Conservation (phyloP, 2,329 filamentous ascomycete species). For the Colletotrichum liriopes region DNA sequence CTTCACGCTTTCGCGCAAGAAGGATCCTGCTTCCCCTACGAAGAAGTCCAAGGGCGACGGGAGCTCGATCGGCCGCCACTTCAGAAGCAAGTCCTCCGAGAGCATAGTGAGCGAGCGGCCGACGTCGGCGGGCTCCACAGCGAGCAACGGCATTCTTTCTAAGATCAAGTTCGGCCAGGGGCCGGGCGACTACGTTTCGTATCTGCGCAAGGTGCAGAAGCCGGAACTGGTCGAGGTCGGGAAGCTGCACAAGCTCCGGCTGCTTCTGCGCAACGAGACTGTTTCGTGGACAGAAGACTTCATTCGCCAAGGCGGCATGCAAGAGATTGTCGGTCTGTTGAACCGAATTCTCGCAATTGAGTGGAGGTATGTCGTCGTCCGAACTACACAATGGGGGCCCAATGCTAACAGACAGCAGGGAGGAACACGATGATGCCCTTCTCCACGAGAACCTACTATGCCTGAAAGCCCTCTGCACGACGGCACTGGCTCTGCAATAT, state of each 20-base stretch:
- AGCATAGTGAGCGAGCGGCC: slow-evolving; percentile 75
- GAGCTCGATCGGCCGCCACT: slow-evolving; percentile 71
- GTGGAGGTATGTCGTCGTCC: slow-evolving; percentile 83
- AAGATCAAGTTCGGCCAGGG: slow-evolving; percentile 82
- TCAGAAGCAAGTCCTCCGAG: slow-evolving; percentile 81
- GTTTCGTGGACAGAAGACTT: slow-evolving; percentile 96
- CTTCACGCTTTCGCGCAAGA: slow-evolving; percentile 81
- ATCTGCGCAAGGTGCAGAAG: slow-evolving; percentile 85
- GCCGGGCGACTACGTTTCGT: slow-evolving; percentile 88
- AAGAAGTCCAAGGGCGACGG: slow-evolving; percentile 83
- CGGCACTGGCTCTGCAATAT: slow-evolving; percentile 86
- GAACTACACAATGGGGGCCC: neutral
- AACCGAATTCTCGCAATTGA: slow-evolving; percentile 96
- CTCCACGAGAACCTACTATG: slow-evolving; percentile 94
- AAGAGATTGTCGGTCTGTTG: slow-evolving; percentile 87
- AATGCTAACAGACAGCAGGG: slow-evolving; percentile 66
- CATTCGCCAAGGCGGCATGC: slow-evolving; percentile 91
- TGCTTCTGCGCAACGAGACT: slow-evolving; percentile 93
- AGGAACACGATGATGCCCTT: slow-evolving; percentile 95
- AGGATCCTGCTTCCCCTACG: slow-evolving; percentile 70
- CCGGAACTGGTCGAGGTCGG: slow-evolving; percentile 92
- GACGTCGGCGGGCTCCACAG: slow-evolving; percentile 65
- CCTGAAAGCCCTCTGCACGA: slow-evolving; percentile 94
- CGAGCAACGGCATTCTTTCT: slow-evolving; percentile 72
- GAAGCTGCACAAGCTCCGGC: slow-evolving; percentile 91